Evolutionary conservation across 306 rosid genomes (phyloP).

Genomic region (Corylus americana): DNA sequence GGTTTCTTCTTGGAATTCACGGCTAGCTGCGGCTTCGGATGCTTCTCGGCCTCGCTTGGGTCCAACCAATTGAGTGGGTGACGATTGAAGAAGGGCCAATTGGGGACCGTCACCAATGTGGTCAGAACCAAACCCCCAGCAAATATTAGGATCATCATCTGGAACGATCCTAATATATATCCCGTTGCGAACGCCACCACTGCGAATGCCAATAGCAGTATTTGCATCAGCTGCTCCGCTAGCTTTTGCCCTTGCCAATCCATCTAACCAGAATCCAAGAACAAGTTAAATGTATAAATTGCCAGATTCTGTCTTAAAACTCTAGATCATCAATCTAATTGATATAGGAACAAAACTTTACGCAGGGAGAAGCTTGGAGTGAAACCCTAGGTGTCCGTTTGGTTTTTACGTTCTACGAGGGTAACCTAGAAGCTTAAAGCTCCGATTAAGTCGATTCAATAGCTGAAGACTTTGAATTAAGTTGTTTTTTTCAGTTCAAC

Average conservation of each 20-base stretch:
- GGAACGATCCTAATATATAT: constrained; percentile 67
- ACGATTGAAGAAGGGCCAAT: constrained; percentile 80
- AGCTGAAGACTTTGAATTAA: background rate
- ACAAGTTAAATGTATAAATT: background rate
- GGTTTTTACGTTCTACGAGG: background rate
- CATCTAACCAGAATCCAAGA: constrained; percentile 49
- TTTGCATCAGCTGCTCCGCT: constrained; percentile 96
- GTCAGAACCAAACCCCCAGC: constrained; percentile 84
- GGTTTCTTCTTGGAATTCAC: constrained; percentile 56
- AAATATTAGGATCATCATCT: constrained; percentile 63
- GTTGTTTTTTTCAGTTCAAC: background rate
- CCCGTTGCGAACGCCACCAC: constrained; percentile 60
- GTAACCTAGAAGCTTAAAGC: background rate
- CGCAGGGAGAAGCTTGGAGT: background rate
- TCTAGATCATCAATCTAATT: background rate
- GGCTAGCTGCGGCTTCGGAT: constrained; percentile 69
- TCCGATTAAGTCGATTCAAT: background rate
- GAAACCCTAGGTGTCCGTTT: background rate
- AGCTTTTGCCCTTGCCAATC: constrained; percentile 97
- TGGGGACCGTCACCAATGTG: constrained; percentile 74
- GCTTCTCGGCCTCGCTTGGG: constrained; percentile 64
- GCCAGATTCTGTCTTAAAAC: background rate
- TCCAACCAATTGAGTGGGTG: constrained; percentile 87
- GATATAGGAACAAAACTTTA: background rate
- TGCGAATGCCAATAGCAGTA: constrained; percentile 67